phyloP scores from a whole-genome alignment of 2,329 filamentous ascomycete species.

The Aureobasidium sp. region DNA sequence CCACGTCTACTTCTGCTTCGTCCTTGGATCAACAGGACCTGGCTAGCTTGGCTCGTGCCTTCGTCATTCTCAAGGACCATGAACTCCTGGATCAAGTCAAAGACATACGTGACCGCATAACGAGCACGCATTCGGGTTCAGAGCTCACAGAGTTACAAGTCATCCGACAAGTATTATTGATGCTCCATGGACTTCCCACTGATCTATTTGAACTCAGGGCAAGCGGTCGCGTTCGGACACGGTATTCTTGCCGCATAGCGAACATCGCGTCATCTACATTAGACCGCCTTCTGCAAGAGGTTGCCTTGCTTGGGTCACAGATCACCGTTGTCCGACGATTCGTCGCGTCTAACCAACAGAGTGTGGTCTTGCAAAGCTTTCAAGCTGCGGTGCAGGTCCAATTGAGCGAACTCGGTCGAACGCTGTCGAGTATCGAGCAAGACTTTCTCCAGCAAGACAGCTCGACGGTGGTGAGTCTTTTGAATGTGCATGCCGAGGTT shows the following conservation, averaged over 20 bases:
- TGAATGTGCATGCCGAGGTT: conserved; percentile 55
- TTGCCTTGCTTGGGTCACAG: conserved; percentile 43
- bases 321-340: conserved; percentile 46
- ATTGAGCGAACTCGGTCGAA: conserved; percentile 52
- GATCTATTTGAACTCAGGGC: conserved; percentile 53
- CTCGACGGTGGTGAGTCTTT: conserved; percentile 59
- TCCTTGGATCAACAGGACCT: conserved; percentile 33
- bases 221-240: conserved; percentile 21
- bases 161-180: conserved; percentile 72
- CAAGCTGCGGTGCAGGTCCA: conserved; percentile 55
- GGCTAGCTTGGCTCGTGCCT: conserved; percentile 28
- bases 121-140: not conserved
- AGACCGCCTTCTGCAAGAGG: conserved; percentile 35
- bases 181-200: conserved; percentile 73
- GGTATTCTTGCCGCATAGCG: conserved; percentile 10
- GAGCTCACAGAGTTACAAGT: conserved; percentile 63
- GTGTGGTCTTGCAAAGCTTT: conserved; percentile 59
- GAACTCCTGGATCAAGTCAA: conserved; percentile 33
- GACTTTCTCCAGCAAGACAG: conserved; percentile 49
- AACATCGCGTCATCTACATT: conserved; percentile 24
- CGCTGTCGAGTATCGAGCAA: conserved; percentile 54
- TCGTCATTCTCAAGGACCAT: conserved; percentile 27
- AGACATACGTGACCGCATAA: conserved; percentile 12
- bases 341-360: conserved; percentile 29
- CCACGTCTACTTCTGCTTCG: conserved; percentile 28